These are phyloP conservation scores for Thymus quinquecostatus DNA, from an alignment of 257 asterid genomes.

Conservation along the genomic window DNA sequence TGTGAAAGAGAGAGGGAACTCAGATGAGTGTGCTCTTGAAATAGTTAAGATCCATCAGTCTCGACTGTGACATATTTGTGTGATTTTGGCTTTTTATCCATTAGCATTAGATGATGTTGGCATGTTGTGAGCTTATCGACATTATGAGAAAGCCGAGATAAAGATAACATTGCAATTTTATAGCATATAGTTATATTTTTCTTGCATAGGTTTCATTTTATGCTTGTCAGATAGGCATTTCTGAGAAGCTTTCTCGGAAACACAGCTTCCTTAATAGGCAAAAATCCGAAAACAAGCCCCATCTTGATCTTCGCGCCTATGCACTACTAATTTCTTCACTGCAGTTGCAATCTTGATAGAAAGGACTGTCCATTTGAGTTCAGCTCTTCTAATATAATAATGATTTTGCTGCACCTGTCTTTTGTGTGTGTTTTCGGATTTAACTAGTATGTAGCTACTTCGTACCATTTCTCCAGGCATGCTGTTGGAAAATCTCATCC, in stretches of 20 bases:
- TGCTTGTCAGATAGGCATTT: neutral
- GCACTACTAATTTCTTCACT: too few species aligned
- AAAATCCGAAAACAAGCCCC: too few species aligned
- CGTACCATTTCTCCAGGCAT: constrained; percentile 57
- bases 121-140: neutral
- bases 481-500: constrained; percentile 93
- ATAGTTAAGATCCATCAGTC: neutral
- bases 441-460: constrained; percentile 32
- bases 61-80: neutral
- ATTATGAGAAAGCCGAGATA: neutral
- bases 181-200: neutral
- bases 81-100: neutral
- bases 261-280: too few species aligned
- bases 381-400: neutral
- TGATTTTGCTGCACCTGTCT: constrained; percentile 7
- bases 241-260: too few species aligned
- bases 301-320: too few species aligned
- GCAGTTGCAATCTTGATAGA: too few species aligned
- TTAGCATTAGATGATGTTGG: neutral
- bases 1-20: too few species aligned
- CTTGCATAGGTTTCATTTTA: neutral
- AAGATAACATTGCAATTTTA: neutral
- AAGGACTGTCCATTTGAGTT: neutral
- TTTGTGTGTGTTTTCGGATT: neutral
- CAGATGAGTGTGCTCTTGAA: neutral